These are phyloP conservation scores for Nannochloris sp. DNA, from an alignment of 139 green algal genomes.

Conservation along the genomic window DNA sequence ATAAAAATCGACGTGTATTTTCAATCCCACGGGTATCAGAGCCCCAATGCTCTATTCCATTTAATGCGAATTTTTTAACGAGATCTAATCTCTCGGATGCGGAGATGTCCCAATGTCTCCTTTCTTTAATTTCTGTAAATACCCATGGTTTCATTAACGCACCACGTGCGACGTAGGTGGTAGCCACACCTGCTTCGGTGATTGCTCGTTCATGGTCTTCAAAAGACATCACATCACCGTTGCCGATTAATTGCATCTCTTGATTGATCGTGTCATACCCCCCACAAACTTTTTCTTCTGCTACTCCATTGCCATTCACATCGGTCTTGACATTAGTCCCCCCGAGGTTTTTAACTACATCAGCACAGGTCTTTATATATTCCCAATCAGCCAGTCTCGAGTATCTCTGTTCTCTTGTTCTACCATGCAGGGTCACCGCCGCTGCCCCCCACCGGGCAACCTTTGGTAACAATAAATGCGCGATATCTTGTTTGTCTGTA, in stretches of 20 bases:
- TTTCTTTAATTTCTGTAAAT: slow-evolving; percentile 94
- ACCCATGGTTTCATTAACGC: slow-evolving; percentile 99
- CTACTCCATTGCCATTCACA: slow-evolving; percentile 59
- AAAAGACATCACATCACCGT: slow-evolving; percentile 85
- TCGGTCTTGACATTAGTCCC: slow-evolving; percentile 87
- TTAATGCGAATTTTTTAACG: slow-evolving; percentile 57
- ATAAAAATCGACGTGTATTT: slow-evolving; percentile 85
- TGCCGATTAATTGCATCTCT: slow-evolving; percentile 78
- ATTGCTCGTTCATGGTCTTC: slow-evolving; percentile 60
- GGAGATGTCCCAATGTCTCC: slow-evolving; percentile 92
- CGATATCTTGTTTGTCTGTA: slow-evolving; percentile 56
- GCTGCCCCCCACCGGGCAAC: slow-evolving; percentile 62
- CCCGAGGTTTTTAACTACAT: slow-evolving; percentile 70
- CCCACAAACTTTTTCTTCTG: neutral
- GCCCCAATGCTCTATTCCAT: slow-evolving; percentile 93
- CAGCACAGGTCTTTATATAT: slow-evolving; percentile 50
- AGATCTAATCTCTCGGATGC: slow-evolving; percentile 85
- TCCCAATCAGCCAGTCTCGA: slow-evolving; percentile 68
- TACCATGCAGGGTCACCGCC: slow-evolving; percentile 89
- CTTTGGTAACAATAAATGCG: slow-evolving; percentile 66
- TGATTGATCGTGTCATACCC: neutral
- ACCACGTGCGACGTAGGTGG: slow-evolving; percentile 83
- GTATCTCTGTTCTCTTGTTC: slow-evolving; percentile 88
- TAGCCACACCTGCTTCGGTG: slow-evolving; percentile 34
- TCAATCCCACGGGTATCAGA: slow-evolving; percentile 84